Evolutionary conservation across 2,329 filamentous ascomycete genomes (phyloP).

Genomic region (Nannizzia gypsea): DNA sequence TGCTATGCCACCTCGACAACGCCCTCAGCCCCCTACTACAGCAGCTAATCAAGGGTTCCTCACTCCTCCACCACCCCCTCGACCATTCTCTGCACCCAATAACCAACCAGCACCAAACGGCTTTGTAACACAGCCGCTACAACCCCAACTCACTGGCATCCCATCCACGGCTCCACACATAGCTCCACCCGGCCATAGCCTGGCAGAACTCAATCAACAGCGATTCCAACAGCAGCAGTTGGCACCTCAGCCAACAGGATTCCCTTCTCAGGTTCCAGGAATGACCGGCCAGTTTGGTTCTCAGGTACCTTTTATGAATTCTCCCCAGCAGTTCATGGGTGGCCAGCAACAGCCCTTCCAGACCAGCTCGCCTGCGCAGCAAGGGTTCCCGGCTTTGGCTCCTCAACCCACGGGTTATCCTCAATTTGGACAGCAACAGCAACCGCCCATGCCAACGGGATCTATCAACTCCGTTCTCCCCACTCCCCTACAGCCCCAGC

Average conservation of each 20-base stretch:
- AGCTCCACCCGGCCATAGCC: conserved; percentile 62
- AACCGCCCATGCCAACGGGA: conserved; percentile 40
- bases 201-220: conserved; percentile 59
- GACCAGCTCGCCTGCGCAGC: conserved; percentile 39
- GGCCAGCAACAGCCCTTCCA: conserved; percentile 16
- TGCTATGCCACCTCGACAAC: conserved; percentile 44
- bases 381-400: conserved; percentile 34
- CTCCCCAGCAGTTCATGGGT: conserved; percentile 41
- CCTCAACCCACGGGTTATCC: conserved; percentile 45
- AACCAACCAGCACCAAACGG: conserved; percentile 58
- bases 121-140: conserved; percentile 62
- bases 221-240: conserved; percentile 38
- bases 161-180: conserved; percentile 46
- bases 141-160: conserved; percentile 72
- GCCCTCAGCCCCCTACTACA: conserved; percentile 58
- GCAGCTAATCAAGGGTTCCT: conserved; percentile 48
- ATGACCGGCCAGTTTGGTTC: conserved; percentile 19
- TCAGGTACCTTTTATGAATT: conserved; percentile 26
- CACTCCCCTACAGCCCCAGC: conserved; percentile 37
- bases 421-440: conserved; percentile 34
- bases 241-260: conserved; percentile 55
- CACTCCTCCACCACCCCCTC: conserved; percentile 63
- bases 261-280: conserved; percentile 27
- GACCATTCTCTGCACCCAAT: conserved; percentile 78
- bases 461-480: conserved; percentile 33